Base-by-base conservation (phyloP, 148 eudicot species). In the Simmondsia chinensis region DNA sequence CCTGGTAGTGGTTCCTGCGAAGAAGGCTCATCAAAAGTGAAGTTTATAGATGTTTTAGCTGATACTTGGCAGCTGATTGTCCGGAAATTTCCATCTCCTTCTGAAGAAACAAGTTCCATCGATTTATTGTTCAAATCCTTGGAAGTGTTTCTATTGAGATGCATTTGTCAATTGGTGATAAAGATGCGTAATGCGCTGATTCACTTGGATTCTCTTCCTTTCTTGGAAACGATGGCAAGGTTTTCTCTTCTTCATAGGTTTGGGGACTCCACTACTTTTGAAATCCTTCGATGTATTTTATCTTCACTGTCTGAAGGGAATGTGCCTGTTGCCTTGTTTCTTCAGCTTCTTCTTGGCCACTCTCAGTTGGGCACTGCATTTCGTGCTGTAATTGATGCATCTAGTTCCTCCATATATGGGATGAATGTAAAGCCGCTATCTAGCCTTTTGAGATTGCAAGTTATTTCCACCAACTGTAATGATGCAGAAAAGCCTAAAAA, bases 311-410 rank as follows among this genome's bases (percentile, higher is more conserved):
- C 79, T 27, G 59, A 62, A 44, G 75, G 76, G 32, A 74, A 71
- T 38, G 50, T 68, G 48, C 76, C 80, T 20, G 42, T 63, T 24
- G 56, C 24, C 48, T 53, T 61, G 42, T 31, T 82, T 14, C 74
- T 93, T 45, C 80, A 82, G 72, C 48, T 82, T 70, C 70, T 86
- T 60, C 79, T 93, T 44, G 83, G 69, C 49, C 99, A 86, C 48
- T 93, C 96, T 44, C 89, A 86, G 59, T 65, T 93, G 56, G 63
- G 71, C 40, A 26, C 70, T 5, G 60, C 83, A 48, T 39, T 93
- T 52, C 57, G 20, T 33, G 54, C 62, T 42, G 50, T 47, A 21
- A 24, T 39, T 18, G 57, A 49, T 33, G 59, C 76, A 52, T 47
- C 65, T 37, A 39, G 57, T 35, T 63, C 42, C 61, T 40, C 60